phyloP scores from a whole-genome alignment of 495 filamentous ascomycete species.

The Trichoderma asperelloides region DNA sequence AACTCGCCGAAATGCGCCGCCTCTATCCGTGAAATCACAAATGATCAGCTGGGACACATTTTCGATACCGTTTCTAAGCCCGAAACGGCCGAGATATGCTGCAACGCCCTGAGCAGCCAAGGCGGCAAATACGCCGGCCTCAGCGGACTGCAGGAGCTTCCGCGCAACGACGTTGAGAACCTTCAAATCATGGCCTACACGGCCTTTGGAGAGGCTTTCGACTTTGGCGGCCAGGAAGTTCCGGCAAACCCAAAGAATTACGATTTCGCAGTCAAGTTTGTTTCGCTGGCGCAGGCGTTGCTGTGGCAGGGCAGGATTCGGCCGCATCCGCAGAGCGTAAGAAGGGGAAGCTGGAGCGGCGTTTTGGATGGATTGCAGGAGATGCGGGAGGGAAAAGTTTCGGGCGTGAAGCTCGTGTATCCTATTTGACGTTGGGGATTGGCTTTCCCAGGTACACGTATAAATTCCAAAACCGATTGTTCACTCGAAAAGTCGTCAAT shows the following conservation, averaged over 20 bases:
- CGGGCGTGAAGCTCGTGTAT: not conserved
- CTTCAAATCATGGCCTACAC: constrained; percentile 25
- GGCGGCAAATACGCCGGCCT: constrained; percentile 17
- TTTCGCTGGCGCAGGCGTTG: not conserved
- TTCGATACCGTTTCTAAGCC: constrained; percentile 34
- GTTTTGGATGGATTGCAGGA: not conserved
- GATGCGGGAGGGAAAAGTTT: not conserved
- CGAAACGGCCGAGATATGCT: constrained; percentile 15
- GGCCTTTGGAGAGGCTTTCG: constrained; percentile 18
- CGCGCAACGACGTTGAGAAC: constrained; percentile 20
- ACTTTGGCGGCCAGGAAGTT: not conserved
- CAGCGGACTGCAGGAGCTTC: constrained; percentile 14
- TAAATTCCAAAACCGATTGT: no score
- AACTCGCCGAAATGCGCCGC: constrained; percentile 28
- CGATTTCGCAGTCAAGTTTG: not conserved
- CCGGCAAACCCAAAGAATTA: not conserved
- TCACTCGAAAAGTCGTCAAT: no score
- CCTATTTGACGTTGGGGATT: not conserved
- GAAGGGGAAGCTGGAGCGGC: not conserved
- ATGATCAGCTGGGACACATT: constrained; percentile 24
- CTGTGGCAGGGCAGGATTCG: not conserved
- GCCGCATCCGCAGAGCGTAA: not conserved
- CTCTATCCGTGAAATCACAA: constrained; percentile 32
- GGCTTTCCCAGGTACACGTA: no score
- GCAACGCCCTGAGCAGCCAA: constrained; percentile 15